Conservation (phyloP, 441 rosid genomes). For the Arabidopsis hybrid region DNA sequence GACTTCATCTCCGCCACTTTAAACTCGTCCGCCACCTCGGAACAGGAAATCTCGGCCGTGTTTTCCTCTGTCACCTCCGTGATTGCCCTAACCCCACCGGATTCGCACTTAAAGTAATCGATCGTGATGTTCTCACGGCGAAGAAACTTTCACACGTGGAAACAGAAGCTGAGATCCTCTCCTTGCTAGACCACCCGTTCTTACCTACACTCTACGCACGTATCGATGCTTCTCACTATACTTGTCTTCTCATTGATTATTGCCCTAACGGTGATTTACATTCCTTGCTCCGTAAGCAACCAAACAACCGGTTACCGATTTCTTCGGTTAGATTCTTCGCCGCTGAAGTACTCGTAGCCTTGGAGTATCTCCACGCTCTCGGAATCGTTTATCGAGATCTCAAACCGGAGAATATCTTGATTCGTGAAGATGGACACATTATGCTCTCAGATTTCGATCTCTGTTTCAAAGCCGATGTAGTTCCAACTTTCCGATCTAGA, state of each 20-base stretch:
- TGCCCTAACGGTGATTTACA: conserved; percentile 77
- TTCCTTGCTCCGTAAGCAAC: conserved; percentile 64
- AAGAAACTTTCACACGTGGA: conserved; percentile 64
- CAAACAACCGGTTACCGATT: conserved; percentile 52
- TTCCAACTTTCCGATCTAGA: conserved; percentile 48
- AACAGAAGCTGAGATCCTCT: conserved; percentile 68
- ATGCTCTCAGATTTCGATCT: conserved; percentile 74
- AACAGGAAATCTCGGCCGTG: conserved; percentile 72
- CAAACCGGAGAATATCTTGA: conserved; percentile 68
- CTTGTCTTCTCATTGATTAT: conserved; percentile 68
- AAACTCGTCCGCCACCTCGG: conserved; percentile 72
- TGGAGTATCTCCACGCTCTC: conserved; percentile 71
- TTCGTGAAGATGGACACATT: conserved; percentile 67
- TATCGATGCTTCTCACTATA: conserved; percentile 69
- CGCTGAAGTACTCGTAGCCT: conserved; percentile 64
- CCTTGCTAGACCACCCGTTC: conserved; percentile 70
- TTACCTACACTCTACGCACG: conserved; percentile 74
- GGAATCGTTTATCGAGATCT: conserved; percentile 77
- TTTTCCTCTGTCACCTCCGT: conserved; percentile 70
- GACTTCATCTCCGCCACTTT: conserved; percentile 63
- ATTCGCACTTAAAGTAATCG: conserved; percentile 70
- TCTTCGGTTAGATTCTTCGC: conserved; percentile 62
- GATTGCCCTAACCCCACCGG: conserved; percentile 51
- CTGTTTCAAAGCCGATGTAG: conserved; percentile 65
- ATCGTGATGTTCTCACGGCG: conserved; percentile 52